Evolutionary conservation across 495 filamentous ascomycete genomes (phyloP).

Genomic region (Penicillium macrosclerotiorum): DNA sequence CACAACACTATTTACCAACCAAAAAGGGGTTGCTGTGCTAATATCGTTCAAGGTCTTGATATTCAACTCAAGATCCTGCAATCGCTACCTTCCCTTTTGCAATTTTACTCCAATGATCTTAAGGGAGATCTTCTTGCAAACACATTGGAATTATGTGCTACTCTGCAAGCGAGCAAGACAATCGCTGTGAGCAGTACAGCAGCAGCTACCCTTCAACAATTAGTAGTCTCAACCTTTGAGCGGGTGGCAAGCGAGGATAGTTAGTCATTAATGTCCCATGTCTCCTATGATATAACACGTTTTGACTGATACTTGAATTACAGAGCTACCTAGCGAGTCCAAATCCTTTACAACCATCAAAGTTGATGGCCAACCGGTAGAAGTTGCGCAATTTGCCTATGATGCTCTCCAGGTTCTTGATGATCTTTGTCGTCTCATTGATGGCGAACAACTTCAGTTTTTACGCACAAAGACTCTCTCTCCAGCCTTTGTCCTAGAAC

Average conservation of each 20-base stretch:
- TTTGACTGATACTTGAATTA: slow-evolving; percentile 40
- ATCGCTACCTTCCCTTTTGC: slow-evolving; percentile 83
- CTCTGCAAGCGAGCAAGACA: slow-evolving; percentile 84
- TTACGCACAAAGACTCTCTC: slow-evolving; percentile 72
- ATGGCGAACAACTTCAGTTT: slow-evolving; percentile 77
- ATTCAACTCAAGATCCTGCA: slow-evolving; percentile 96
- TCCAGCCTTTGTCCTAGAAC: slow-evolving; percentile 79
- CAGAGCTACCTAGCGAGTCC: slow-evolving; percentile 53
- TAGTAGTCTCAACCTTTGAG: slow-evolving; percentile 89
- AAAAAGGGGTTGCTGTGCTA: slow-evolving; percentile 16
- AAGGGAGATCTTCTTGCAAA: slow-evolving; percentile 76
- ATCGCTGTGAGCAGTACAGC: slow-evolving; percentile 91
- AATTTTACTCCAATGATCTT: slow-evolving; percentile 83
- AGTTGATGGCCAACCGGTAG: slow-evolving; percentile 57
- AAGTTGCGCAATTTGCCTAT: slow-evolving; percentile 71
- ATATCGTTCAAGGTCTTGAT: slow-evolving; percentile 67
- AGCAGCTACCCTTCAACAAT: slow-evolving; percentile 89
- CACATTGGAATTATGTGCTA: slow-evolving; percentile 85
- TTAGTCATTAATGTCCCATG: slow-evolving; percentile 7
- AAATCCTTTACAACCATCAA: slow-evolving; percentile 34
- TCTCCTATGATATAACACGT: not conserved
- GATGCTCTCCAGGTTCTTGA: slow-evolving; percentile 87
- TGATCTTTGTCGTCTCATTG: slow-evolving; percentile 85
- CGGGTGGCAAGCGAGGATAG: slow-evolving; percentile 82
- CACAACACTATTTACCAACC: not conserved